Conservation (phyloP, 2,329 filamentous ascomycete species). For the Teratosphaeria nubilosa region DNA sequence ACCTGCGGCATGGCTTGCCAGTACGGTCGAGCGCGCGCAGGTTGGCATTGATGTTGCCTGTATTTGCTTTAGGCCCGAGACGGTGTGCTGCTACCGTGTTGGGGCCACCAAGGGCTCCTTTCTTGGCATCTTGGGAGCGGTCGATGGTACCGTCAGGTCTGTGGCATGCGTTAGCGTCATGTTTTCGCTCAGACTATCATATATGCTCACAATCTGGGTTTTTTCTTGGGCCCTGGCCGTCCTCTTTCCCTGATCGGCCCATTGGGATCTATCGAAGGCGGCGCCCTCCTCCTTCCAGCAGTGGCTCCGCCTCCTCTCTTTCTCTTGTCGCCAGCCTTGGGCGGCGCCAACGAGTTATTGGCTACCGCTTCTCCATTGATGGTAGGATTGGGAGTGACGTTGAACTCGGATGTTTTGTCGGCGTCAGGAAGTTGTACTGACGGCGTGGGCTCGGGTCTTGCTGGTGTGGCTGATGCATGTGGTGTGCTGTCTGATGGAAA, state of each 20-base stretch:
- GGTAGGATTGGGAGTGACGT: conserved; percentile 28
- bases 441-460: conserved; percentile 28
- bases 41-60: conserved; percentile 93
- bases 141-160: conserved; percentile 44
- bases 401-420: conserved; percentile 34
- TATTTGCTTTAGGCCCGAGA: conserved; percentile 90
- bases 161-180: background rate
- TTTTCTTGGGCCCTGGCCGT: conserved; percentile 95
- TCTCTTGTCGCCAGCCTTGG: conserved; percentile 44
- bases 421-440: conserved; percentile 22
- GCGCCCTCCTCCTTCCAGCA: conserved; percentile 24
- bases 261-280: conserved; percentile 39
- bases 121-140: conserved; percentile 24
- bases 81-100: conserved; percentile 52
- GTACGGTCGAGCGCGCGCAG: conserved; percentile 87
- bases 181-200: background rate
- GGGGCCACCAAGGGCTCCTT: conserved; percentile 33
- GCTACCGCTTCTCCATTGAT: conserved; percentile 25
- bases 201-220: conserved; percentile 72
- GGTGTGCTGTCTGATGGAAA: conserved; percentile 25
- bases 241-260: conserved; percentile 35
- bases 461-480: conserved; percentile 11
- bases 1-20: conserved; percentile 84
- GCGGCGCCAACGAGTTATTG: conserved; percentile 34
- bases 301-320: conserved; percentile 49